These are phyloP conservation scores for Withania somnifera DNA, from an alignment of 305 asterid species.

Conservation along the genomic window DNA sequence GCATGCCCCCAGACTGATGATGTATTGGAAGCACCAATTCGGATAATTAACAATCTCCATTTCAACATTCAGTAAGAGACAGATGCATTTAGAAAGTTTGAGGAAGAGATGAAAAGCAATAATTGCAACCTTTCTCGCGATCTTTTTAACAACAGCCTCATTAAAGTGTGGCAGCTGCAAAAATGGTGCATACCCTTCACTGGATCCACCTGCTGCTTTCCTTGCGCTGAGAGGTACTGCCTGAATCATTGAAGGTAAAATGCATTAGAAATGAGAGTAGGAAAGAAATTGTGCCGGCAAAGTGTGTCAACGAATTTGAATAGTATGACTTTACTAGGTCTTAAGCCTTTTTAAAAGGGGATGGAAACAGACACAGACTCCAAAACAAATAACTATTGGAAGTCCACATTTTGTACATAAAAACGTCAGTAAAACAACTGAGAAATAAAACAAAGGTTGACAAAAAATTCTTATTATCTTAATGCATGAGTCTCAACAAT, in stretches of 20 bases:
- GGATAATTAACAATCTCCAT: not conserved
- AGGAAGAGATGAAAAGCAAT: not conserved
- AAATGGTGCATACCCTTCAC: constrained; percentile 91
- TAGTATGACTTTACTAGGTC: not conserved
- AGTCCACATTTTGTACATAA: not conserved
- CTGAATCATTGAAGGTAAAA: constrained; percentile 26
- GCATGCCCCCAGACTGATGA: not conserved
- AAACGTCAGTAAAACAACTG: not conserved
- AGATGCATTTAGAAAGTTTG: not conserved
- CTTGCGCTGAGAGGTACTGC: constrained; percentile 91
- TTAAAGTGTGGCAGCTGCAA: constrained; percentile 98
- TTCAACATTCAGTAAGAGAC: not conserved
- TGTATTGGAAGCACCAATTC: not conserved
- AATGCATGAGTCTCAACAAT: not conserved
- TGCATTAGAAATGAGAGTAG: not conserved
- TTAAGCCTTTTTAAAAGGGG: not conserved
- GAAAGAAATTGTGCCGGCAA: not conserved
- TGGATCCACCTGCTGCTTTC: constrained; percentile 70
- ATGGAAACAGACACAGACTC: not conserved
- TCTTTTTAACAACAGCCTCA: constrained; percentile 73
- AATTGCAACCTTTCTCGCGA: constrained; percentile 76
- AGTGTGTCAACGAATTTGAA: not conserved
- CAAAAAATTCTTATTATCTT: not conserved
- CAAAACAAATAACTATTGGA: not conserved
- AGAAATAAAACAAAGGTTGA: not conserved